A percentile compares a stretch with the other conserved stretches of the same genome.
These are phyloP conservation scores for Mortierella sp. DNA, from an alignment of 371 early-diverging fungal genomes.

Conservation along the genomic window DNA sequence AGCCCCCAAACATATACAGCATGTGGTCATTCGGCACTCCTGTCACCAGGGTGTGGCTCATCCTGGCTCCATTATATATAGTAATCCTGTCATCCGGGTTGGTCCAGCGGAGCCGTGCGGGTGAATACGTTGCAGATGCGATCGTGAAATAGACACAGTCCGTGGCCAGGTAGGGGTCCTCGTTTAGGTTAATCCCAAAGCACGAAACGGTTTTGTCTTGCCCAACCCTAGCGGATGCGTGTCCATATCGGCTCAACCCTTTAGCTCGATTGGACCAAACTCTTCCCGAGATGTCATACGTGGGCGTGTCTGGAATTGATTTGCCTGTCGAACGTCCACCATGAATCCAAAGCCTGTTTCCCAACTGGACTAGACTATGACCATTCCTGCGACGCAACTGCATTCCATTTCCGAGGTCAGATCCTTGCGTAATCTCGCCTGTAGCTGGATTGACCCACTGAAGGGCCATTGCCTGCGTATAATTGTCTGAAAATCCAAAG, in stretches of 20 bases:
- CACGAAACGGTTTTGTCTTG: conserved; percentile 25
- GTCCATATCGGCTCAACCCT: conserved; percentile 24
- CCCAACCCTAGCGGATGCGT: conserved; percentile 27
- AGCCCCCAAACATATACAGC: conserved; percentile 45
- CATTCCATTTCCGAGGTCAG: too few species aligned
- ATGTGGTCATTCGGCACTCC: neutral
- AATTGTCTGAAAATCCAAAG: conserved; percentile 18
- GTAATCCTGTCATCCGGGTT: conserved; percentile 9
- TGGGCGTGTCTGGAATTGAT: conserved; percentile 18
- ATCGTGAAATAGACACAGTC: conserved; percentile 29
- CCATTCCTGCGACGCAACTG: conserved; percentile 4
- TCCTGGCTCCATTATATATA: conserved; percentile 2
- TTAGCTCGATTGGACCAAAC: conserved; percentile 17
- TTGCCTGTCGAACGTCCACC: conserved; percentile 17
- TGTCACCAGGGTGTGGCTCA: conserved; percentile 24
- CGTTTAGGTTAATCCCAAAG: conserved; percentile 18
- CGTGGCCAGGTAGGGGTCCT: too few species aligned
- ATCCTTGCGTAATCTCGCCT: neutral
- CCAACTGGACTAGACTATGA: conserved; percentile 26
- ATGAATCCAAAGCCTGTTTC: conserved; percentile 23
- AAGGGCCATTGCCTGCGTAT: neutral
- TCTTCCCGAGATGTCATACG: conserved; percentile 9
- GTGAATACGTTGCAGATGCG: conserved; percentile 2
- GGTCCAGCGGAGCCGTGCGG: conserved; percentile 7
- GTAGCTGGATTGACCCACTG: conserved; percentile 28